Evolutionary conservation across 768 basidiomycete species (phyloP), one percentile per base, ranked within the genome.

Genomic region (Suillus americanus): DNA sequence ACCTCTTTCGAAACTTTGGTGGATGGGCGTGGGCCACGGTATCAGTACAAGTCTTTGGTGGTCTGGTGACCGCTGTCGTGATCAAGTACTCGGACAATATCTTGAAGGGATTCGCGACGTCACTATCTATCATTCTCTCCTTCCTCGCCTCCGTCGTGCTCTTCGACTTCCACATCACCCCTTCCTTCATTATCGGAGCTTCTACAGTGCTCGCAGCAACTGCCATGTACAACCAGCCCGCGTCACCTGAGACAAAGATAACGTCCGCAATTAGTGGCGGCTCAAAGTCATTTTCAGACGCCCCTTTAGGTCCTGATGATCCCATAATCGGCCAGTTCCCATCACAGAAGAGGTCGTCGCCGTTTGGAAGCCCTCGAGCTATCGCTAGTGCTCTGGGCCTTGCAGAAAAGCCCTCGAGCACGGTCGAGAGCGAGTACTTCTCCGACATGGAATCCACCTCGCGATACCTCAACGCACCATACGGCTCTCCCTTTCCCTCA

Each of bases 71-170:
- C 5, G 97, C 97, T 1, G 76, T 99, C 37, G 97, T 99, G 64
- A 99, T 99, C 84, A 94, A 96, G 75, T 97, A 98, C 73, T 92
- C 92, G 63, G 94, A 95, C 77, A 98, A 97, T 74, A 94, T 93
- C 70, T 81, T 94, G 72, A 97, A 97, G 74, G 97, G 97, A n/a
- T 99, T 99, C 71, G 97, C 97, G 5, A 99, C 97, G 2, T 91
- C 89, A 67, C 83, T 99, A 50, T 92, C 91, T 66, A 99, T 99
- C 78, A 88, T 99, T 63, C 80, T 99, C 46, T 96, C 95, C 60
- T 99, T 97, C 86, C 85, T 97, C 65, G 94, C 95, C 2, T 93
- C 91, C 53, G 94, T 99, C 67, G 86, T 86, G 37, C 84, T 99
- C 53, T 99, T 99, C 80, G 85, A 93, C 72, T 97, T 97, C 76